Evolutionary conservation across 352 stramenopile genomes (phyloP).

Genomic region (Globisporangium cederbergense): DNA sequence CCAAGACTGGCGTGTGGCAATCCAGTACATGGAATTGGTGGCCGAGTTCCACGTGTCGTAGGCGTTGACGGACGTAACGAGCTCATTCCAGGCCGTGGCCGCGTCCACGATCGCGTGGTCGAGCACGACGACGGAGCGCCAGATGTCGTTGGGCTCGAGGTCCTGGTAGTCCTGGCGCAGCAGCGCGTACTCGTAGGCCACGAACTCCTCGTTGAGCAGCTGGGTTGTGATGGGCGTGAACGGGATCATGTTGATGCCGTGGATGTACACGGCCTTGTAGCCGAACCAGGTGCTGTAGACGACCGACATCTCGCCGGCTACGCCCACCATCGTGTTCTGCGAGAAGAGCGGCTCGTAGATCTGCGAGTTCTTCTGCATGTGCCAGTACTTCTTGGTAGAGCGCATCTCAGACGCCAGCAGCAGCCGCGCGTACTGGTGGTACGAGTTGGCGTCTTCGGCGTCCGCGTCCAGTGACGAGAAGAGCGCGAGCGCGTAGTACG

Average conservation of each 20-base stretch:
- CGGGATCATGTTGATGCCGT: constrained; percentile 83
- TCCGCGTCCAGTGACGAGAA: constrained; percentile 63
- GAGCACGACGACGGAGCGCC: constrained; percentile 69
- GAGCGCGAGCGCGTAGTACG: constrained; percentile 94
- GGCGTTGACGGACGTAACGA: constrained; percentile 37
- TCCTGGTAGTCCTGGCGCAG: constrained; percentile 40
- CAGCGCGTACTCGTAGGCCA: constrained; percentile 52
- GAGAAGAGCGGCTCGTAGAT: constrained; percentile 79
- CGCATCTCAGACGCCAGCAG: constrained; percentile 92
- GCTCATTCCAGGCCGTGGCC: constrained; percentile 51
- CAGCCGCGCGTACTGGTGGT: constrained; percentile 86
- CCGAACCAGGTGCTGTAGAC: constrained; percentile 88
- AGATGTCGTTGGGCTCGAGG: constrained; percentile 50
- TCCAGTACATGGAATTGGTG: constrained; percentile 73
- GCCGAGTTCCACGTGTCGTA: constrained; percentile 79
- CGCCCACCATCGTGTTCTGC: constrained; percentile 76
- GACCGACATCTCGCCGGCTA: constrained; percentile 71
- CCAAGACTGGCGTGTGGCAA: constrained; percentile 71
- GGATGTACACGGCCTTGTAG: constrained; percentile 61
- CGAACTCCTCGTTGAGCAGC: constrained; percentile 56
- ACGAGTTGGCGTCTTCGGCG: constrained; percentile 33
- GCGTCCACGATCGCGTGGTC: constrained; percentile 72
- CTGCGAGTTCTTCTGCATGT: constrained; percentile 81
- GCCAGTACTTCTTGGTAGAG: constrained; percentile 95
- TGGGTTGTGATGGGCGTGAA: constrained; percentile 72